Evolutionary conservation across 305 asterid genomes (phyloP).

Genomic region (Fraxinus nigra): DNA sequence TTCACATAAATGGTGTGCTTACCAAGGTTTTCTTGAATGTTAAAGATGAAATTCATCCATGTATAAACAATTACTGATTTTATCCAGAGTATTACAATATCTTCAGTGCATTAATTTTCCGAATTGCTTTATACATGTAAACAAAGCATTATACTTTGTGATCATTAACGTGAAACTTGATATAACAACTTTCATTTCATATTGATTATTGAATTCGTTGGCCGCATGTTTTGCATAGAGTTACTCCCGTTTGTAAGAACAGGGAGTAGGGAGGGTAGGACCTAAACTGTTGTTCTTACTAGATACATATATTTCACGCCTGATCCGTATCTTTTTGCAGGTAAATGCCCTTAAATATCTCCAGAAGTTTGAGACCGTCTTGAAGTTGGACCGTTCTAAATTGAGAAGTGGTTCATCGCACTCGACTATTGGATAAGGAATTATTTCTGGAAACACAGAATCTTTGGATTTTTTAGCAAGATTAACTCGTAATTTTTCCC

Average conservation of each 20-base stretch:
- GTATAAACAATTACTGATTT: not conserved
- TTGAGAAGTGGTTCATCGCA: conserved; percentile 46
- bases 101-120: not conserved
- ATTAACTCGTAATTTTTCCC: too few relatives aligned
- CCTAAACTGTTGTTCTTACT: not conserved
- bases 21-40: not conserved
- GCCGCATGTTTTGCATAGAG: not conserved
- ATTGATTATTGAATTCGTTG: not conserved
- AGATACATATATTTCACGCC: not conserved
- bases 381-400: conserved; percentile 47
- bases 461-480: not conserved
- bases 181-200: not conserved
- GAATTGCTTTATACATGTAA: not conserved
- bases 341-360: conserved; percentile 44
- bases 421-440: conserved; percentile 36
- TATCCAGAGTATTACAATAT: not conserved
- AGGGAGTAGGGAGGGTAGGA: not conserved
- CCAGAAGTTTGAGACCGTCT: conserved; percentile 53
- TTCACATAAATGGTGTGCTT: not conserved
- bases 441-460: not conserved
- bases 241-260: not conserved
- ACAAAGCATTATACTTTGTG: not conserved
- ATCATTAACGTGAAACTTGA: not conserved
- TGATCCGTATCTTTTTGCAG: conserved; percentile 38
- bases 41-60: not conserved